Percentiles rank a stretch among this genome's conserved stretches.
Evolutionary conservation across 1,284 basidiomycete species (phyloP).

Genomic region (Limonomyces culmigenus): DNA sequence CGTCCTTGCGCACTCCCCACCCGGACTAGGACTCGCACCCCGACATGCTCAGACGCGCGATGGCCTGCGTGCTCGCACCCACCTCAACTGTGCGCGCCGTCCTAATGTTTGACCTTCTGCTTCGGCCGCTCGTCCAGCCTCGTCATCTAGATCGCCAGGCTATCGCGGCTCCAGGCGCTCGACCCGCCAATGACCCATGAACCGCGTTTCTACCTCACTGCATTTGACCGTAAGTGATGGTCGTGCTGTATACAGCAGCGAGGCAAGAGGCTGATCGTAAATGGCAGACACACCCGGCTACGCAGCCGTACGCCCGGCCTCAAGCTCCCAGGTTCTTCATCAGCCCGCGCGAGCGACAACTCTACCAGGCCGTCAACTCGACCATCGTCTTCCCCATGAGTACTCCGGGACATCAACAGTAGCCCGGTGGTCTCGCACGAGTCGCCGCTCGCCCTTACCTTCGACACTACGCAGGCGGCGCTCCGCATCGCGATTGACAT

Average conservation of each 20-base stretch:
- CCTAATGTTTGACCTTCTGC: too few relatives aligned
- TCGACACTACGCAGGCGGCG: slow-evolving; percentile 13
- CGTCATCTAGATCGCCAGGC: too few relatives aligned
- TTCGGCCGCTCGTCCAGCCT: too few relatives aligned
- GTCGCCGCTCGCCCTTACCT: background rate
- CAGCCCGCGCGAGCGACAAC: slow-evolving; percentile 19
- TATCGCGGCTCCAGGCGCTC: slow-evolving; percentile 23
- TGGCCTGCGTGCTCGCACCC: too few relatives aligned
- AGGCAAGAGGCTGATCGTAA: too few relatives aligned
- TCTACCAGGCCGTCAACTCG: slow-evolving; percentile 38
- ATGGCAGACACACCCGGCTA: slow-evolving; percentile 16
- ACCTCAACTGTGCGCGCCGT: too few relatives aligned
- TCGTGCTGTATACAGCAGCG: background rate
- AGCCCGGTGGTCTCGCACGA: slow-evolving; percentile 8
- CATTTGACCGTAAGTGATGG: slow-evolving; percentile 6
- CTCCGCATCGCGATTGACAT: slow-evolving; percentile 27
- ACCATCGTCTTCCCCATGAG: slow-evolving; percentile 35
- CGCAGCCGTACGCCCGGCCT: slow-evolving; percentile 13
- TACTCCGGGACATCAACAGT: slow-evolving; percentile 32
- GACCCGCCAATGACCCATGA: slow-evolving; percentile 11
- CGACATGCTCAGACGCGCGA: too few relatives aligned
- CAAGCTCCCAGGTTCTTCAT: slow-evolving; percentile 35
- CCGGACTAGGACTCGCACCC: too few relatives aligned
- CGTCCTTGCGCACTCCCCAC: too few relatives aligned
- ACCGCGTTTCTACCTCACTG: slow-evolving; percentile 21